Evolutionary conservation across 2,329 filamentous ascomycete genomes (phyloP).

Genomic region (Tolypocladium endophyticum): DNA sequence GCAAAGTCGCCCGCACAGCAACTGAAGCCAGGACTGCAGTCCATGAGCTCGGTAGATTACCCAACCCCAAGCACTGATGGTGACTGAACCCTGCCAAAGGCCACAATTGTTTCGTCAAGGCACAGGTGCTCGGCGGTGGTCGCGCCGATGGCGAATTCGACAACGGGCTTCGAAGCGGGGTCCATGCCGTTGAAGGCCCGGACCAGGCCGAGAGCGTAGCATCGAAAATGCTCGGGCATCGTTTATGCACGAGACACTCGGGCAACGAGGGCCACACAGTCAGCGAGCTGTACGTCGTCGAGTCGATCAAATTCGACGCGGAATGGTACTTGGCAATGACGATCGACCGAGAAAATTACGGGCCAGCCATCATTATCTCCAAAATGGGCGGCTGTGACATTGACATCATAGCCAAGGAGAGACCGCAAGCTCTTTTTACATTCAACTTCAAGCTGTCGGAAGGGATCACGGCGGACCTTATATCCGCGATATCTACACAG

Average conservation of each 20-base stretch:
- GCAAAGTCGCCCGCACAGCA: constrained; percentile 9
- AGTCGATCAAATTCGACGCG: constrained; percentile 16
- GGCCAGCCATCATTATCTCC: constrained; percentile 26
- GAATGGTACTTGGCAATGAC: constrained; percentile 31
- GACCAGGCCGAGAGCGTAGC: constrained; percentile 10
- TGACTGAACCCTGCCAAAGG: background rate
- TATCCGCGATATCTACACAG: constrained; percentile 5
- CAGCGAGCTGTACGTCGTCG: constrained; percentile 24
- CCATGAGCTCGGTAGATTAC: constrained; percentile 11
- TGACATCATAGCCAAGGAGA: constrained; percentile 6
- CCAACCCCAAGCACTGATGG: background rate
- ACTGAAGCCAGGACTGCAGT: constrained; percentile 11
- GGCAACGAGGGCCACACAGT: constrained; percentile 7
- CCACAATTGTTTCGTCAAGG: constrained; percentile 12
- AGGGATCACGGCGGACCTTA: constrained; percentile 15
- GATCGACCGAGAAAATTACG: constrained; percentile 29
- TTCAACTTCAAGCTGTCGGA: constrained; percentile 15
- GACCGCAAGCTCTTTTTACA: background rate
- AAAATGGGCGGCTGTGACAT: constrained; percentile 9
- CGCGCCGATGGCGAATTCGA: constrained; percentile 5
- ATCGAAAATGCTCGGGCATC: constrained; percentile 8
- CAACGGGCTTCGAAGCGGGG: constrained; percentile 3
- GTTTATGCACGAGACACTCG: background rate
- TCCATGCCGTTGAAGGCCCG: constrained; percentile 4
- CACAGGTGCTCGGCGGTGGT: constrained; percentile 13